Base-by-base conservation (phyloP, 2,329 filamentous ascomycete species). In the Tolypocladium guangdongense region DNA sequence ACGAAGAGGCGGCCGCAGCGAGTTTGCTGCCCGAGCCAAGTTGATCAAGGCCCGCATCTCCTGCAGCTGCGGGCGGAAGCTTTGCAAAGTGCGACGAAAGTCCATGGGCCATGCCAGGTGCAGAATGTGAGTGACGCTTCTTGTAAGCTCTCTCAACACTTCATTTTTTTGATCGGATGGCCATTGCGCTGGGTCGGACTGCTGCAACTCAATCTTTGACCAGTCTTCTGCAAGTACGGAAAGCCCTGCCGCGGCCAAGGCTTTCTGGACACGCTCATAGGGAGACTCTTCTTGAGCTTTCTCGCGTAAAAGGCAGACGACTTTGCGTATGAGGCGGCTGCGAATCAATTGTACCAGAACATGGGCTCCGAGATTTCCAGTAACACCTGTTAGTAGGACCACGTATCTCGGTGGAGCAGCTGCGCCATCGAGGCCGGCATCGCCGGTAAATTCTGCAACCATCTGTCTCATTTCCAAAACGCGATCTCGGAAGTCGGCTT, bases 41-140 rank as follows among this genome's bases (percentile, higher is more conserved):
- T 35, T 12, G 33, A 35, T 35, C 33, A 35, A 6, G 33, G 12
- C 33, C 33, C 33, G 33, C 33, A 35, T 4, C 33, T 35, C 33
- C 12, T 35, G 12, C 3, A 35, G 12, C 33, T 35, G 57, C n/a
- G 55, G 50, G 3, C 33, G 46, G 36, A 60, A 59, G 43, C 55
- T 57, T 6, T 54, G 43, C 11, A 59, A 24, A 5, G 53, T 54
- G 18, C 57, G 55, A 11, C 58, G 53, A 35, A 60, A 60, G 53
- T 58, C 56, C 55, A 60, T 57, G 3, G 58, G 58, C 57, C 57
- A 60, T 1, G 58, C 58, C 7, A 55, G 22, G 46, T 63, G 61
- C 2, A 58, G 18, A 24, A 63, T 61, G 38, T 60, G 57, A 48
- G 50, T 30, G 33, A 35, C 33, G 5, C 12, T 16, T 35, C 33